phyloP scores from a whole-genome alignment of 1,284 basidiomycete genomes.

The Entoloma clypeatum region DNA sequence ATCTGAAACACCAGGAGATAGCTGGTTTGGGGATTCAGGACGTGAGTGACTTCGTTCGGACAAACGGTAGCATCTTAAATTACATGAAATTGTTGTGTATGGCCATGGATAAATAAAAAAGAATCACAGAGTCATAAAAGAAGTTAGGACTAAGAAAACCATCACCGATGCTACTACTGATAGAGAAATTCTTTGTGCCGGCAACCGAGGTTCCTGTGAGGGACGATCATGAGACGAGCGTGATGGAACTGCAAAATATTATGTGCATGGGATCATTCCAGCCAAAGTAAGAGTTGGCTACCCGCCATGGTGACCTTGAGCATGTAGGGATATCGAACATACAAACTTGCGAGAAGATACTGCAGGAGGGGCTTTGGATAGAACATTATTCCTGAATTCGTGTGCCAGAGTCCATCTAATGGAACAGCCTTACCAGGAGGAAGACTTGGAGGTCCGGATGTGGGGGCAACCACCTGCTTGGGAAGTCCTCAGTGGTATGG shows the following conservation, averaged over 20 bases:
- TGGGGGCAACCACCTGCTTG: slow-evolving; percentile 43
- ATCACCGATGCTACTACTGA: slow-evolving; percentile 42
- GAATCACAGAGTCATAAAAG: slow-evolving; percentile 42
- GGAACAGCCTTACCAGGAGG: slow-evolving; percentile 30
- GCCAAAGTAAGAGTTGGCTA: no score
- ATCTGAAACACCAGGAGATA: slow-evolving; percentile 12
- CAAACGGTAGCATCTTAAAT: not conserved
- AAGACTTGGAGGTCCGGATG: slow-evolving; percentile 35
- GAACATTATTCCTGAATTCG: slow-evolving; percentile 2
- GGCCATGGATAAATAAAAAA: no score
- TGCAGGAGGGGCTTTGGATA: slow-evolving; percentile 35
- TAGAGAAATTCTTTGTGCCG: slow-evolving; percentile 38
- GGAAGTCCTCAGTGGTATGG: slow-evolving; percentile 42
- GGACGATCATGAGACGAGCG: slow-evolving; percentile 20
- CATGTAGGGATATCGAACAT: no score
- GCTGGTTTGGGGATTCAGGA: not conserved
- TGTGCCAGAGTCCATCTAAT: not conserved
- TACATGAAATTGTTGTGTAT: no score
- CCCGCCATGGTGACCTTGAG: no score
- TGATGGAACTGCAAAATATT: slow-evolving; percentile 39
- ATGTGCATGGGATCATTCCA: no score
- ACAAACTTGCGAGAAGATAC: slow-evolving; percentile 42
- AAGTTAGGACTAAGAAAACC: slow-evolving; percentile 42
- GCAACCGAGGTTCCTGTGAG: slow-evolving; percentile 31
- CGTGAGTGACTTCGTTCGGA: not conserved